These are phyloP conservation scores for Flaveria sonorensis DNA, from an alignment of 129 eudicot species.

Conservation along the genomic window DNA sequence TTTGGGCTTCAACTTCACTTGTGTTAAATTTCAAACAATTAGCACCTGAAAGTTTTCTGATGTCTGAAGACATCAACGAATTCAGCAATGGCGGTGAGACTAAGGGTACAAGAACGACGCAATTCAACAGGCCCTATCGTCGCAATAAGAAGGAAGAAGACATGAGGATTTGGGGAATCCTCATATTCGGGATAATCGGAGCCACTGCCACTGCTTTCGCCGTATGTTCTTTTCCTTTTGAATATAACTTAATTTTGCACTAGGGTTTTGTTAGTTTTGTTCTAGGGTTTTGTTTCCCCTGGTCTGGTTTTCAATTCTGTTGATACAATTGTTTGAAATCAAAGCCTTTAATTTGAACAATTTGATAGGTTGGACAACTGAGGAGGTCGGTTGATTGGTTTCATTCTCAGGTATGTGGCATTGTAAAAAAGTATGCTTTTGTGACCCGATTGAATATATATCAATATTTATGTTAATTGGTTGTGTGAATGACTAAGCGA, in stretches of 20 bases:
- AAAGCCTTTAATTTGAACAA: slow-evolving; percentile 2
- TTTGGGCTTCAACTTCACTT: slow-evolving; percentile 13
- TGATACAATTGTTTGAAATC: not conserved
- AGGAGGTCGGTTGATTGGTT: slow-evolving; percentile 64
- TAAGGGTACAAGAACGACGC: slow-evolving; percentile 33
- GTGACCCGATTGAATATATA: no score
- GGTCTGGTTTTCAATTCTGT: no score
- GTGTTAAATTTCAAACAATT: not conserved
- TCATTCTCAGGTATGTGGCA: slow-evolving; percentile 55
- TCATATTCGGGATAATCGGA: slow-evolving; percentile 72
- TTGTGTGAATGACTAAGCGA: no score
- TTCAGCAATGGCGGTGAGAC: slow-evolving; percentile 35
- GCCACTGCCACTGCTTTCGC: slow-evolving; percentile 76
- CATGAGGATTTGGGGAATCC: slow-evolving; percentile 67
- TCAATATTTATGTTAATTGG: no score
- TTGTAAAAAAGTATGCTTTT: not conserved
- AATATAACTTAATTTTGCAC: not conserved
- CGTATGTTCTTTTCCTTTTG: slow-evolving; percentile 34
- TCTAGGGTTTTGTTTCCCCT: not conserved
- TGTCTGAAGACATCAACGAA: slow-evolving; percentile 22
- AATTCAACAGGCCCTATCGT: not conserved
- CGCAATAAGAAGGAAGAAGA: slow-evolving; percentile 31
- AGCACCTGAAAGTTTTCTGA: not conserved
- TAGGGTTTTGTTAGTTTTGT: not conserved
- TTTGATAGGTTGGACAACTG: slow-evolving; percentile 61